Evolutionary conservation across 306 rosid species (phyloP).

Genomic region (Cucurbita maxima): DNA sequence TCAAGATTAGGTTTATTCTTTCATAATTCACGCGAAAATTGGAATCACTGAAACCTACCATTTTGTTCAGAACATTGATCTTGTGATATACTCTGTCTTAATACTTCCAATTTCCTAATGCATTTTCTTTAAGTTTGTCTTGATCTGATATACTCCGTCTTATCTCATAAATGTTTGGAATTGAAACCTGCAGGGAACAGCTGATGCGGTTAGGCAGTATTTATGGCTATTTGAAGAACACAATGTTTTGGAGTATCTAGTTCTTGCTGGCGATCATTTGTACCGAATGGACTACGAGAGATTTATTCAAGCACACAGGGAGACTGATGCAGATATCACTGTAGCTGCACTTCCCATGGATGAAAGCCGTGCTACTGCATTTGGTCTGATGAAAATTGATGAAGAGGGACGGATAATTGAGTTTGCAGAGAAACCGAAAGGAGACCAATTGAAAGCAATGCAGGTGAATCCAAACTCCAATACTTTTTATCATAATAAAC

Average conservation of each 20-base stretch:
- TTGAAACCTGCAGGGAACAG: slow-evolving; percentile 55
- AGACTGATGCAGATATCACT: slow-evolving; percentile 88
- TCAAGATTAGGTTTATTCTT: background rate
- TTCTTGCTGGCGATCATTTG: slow-evolving; percentile 91
- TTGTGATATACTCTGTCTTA: background rate
- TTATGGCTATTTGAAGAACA: slow-evolving; percentile 96
- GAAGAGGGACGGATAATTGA: slow-evolving; percentile 92
- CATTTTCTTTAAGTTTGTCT: background rate
- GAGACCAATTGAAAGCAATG: slow-evolving; percentile 95
- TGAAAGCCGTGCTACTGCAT: slow-evolving; percentile 91
- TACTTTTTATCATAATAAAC: background rate
- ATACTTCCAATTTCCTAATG: background rate
- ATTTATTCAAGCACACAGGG: slow-evolving; percentile 95
- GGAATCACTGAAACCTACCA: background rate
- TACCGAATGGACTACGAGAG: slow-evolving; percentile 92
- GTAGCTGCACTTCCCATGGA: slow-evolving; percentile 99
- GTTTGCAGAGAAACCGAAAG: slow-evolving; percentile 90
- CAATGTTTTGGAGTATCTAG: slow-evolving; percentile 75
- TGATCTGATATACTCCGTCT: background rate
- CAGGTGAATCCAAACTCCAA: slow-evolving; percentile 22
- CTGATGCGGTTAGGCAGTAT: slow-evolving; percentile 95
- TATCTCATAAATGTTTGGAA: background rate
- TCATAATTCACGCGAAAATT: background rate
- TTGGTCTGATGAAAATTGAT: slow-evolving; percentile 93
- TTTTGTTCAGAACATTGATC: background rate